Percentiles rank a stretch among this genome's conserved stretches.
phyloP scores from a whole-genome alignment of 345 rosid species.

The Mercurialis annua region DNA sequence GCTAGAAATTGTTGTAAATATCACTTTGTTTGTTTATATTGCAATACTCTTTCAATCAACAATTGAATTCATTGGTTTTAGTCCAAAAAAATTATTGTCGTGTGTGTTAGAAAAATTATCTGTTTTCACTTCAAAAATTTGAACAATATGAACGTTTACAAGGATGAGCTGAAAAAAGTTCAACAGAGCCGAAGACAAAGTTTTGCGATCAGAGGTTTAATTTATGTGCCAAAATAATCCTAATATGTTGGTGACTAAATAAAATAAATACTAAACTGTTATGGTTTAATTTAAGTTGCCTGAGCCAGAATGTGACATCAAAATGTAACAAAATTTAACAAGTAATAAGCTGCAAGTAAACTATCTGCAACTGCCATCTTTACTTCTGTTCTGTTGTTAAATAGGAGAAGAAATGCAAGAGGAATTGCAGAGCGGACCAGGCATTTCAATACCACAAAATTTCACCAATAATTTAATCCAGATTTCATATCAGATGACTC shows the following conservation, averaged over 20 bases:
- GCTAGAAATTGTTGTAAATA: slow-evolving; percentile 6
- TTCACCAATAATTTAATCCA: neutral
- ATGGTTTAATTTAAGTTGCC: no score
- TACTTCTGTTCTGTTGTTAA: neutral
- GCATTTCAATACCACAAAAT: neutral
- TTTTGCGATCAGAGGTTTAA: neutral
- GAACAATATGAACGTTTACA: neutral
- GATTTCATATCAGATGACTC: neutral
- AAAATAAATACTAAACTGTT: neutral
- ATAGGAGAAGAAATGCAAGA: neutral
- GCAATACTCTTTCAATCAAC: neutral
- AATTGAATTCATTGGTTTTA: neutral
- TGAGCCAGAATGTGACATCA: neutral
- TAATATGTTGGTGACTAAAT: neutral
- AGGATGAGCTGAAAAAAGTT: neutral
- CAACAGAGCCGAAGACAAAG: neutral
- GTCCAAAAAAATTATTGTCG: no score
- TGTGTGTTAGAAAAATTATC: no score
- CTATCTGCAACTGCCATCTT: no score
- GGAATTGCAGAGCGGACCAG: neutral
- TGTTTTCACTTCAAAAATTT: no score
- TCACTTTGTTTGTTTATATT: no score
- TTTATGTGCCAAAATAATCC: no score
- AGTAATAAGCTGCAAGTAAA: neutral
- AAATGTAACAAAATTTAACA: neutral